A percentile compares a stretch with the other conserved stretches of the same genome.
Conservation (phyloP, 2,329 filamentous ascomycete genomes). For the Colletotrichum sp. region DNA sequence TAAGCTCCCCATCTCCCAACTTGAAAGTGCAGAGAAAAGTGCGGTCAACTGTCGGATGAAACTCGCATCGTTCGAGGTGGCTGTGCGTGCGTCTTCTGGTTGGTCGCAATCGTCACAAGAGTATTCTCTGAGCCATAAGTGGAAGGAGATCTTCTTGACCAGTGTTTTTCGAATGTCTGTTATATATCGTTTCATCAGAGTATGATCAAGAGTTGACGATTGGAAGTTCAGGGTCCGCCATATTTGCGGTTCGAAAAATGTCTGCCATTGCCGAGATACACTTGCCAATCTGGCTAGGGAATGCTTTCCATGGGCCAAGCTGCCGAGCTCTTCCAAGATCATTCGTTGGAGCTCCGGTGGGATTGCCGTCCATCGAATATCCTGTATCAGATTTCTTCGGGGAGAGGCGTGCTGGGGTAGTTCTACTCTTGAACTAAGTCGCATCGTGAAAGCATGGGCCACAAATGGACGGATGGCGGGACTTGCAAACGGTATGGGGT, state of each 20-base stretch:
- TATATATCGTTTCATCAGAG: background rate
- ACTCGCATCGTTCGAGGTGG: background rate
- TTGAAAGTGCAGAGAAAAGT: background rate
- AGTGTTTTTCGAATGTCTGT: background rate
- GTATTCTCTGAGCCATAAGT: background rate
- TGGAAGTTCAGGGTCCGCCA: background rate
- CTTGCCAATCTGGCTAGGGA: background rate
- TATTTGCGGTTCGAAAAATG: background rate
- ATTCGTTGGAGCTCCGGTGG: background rate
- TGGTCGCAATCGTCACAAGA: background rate
- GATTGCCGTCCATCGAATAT: background rate
- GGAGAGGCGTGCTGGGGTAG: background rate
- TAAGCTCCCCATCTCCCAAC: background rate
- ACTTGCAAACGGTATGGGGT: background rate
- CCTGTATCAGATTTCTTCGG: background rate
- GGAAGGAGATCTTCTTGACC: background rate
- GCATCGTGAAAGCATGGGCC: background rate
- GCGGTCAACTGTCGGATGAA: background rate
- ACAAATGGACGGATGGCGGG: background rate
- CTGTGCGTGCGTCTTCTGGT: background rate
- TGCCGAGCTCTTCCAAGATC: background rate
- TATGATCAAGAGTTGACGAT: background rate
- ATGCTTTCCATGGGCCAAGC: background rate
- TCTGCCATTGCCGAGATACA: background rate
- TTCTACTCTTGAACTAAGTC: background rate